Percentiles rank a stretch among this genome's conserved stretches.
Conservation (phyloP, 2,329 filamentous ascomycete species). For the Hypocrella siamensis region DNA sequence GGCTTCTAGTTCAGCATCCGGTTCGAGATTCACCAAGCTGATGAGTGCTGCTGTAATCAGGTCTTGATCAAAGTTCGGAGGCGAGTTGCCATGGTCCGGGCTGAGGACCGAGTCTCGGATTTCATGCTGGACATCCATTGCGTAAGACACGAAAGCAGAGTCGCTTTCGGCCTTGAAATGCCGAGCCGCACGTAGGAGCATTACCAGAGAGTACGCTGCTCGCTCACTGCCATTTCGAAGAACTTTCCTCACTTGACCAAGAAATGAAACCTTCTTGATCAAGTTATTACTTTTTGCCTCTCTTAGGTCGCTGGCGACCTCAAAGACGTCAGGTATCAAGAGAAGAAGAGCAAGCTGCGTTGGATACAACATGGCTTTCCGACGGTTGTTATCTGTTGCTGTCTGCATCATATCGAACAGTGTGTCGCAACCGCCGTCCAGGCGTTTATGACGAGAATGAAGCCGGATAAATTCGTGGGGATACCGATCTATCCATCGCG, state of each 20-base stretch:
- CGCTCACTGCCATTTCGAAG: conserved; percentile 49
- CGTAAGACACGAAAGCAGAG: conserved; percentile 48
- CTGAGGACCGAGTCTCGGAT: conserved; percentile 50
- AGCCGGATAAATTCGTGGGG: conserved; percentile 49
- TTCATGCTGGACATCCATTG: conserved; percentile 54
- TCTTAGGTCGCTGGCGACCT: conserved; percentile 51
- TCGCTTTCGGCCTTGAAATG: conserved; percentile 50
- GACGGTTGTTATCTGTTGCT: conserved; percentile 39
- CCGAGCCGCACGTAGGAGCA: conserved; percentile 44
- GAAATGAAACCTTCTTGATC: conserved; percentile 49
- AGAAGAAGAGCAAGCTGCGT: conserved; percentile 48
- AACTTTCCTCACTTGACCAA: conserved; percentile 47
- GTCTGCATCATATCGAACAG: conserved; percentile 55
- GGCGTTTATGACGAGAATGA: conserved; percentile 41
- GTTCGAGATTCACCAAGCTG: conserved; percentile 44
- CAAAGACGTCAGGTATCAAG: conserved; percentile 52
- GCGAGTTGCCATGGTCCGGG: conserved; percentile 29
- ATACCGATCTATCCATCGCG: conserved; percentile 49
- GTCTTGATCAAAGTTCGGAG: conserved; percentile 41
- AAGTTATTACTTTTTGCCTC: conserved; percentile 47
- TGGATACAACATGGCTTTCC: conserved; percentile 41
- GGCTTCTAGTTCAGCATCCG: conserved; percentile 40
- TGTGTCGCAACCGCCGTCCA: conserved; percentile 51
- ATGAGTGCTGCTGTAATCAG: conserved; percentile 53
- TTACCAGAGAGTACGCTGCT: conserved; percentile 50